Percentiles rank a stretch among this genome's conserved stretches.
Conservation (phyloP, 306 rosid species). For the Lotus japonicus region DNA sequence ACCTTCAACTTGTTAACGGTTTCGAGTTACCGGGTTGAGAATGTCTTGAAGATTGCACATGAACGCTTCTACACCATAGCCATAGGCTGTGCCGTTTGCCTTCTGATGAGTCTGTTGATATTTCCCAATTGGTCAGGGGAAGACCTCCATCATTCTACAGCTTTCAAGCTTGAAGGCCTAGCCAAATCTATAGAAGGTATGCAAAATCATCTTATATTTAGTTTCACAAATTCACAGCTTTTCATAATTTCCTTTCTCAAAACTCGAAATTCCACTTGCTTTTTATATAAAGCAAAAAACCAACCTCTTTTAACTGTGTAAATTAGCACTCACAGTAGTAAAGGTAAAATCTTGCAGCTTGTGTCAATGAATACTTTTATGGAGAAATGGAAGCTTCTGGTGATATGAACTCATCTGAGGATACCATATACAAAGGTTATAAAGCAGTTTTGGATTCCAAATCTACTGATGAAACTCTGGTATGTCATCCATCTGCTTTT, state of each 20-base stretch:
- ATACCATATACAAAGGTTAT: slow-evolving; percentile 57
- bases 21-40: slow-evolving; percentile 56
- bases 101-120: slow-evolving; percentile 61
- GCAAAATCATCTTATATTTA: not conserved
- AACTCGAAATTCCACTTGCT: not conserved
- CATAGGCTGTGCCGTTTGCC: slow-evolving; percentile 76
- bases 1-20: slow-evolving; percentile 76
- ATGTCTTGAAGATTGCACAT: slow-evolving; percentile 53
- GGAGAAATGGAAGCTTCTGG: slow-evolving; percentile 34
- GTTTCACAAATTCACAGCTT: not conserved
- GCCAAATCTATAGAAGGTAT: slow-evolving; percentile 83
- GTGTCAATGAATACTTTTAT: slow-evolving; percentile 67
- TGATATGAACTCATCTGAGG: slow-evolving; percentile 34
- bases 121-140: slow-evolving; percentile 94
- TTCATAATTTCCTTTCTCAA: not conserved
- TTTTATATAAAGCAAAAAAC: not conserved
- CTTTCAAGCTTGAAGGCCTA: slow-evolving; percentile 67
- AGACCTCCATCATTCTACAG: slow-evolving; percentile 62
- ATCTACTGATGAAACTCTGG: slow-evolving; percentile 72
- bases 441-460: slow-evolving; percentile 90
- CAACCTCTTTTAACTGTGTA: too few relatives aligned
- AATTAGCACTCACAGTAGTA: too few relatives aligned
- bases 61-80: slow-evolving; percentile 77
- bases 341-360: slow-evolving; percentile 40
- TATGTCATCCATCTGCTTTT: slow-evolving; percentile 16